These are phyloP conservation scores for Tilletia walkeri DNA, from an alignment of 1,284 basidiomycete genomes.

Conservation along the genomic window DNA sequence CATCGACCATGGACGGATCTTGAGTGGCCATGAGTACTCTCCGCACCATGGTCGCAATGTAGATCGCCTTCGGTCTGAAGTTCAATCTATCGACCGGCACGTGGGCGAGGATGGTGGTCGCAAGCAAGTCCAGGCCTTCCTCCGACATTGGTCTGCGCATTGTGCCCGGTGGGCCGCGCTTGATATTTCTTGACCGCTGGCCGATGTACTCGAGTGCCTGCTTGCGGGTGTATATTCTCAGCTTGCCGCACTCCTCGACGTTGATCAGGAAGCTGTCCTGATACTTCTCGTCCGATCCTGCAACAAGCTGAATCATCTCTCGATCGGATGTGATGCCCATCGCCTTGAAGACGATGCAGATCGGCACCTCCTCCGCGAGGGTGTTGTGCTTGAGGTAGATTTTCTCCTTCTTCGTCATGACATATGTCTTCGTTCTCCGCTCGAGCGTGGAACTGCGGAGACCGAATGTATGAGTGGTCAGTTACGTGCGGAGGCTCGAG, in stretches of 20 bases:
- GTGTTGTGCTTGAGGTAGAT: slow-evolving; percentile 98
- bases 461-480: not conserved
- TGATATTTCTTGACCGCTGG: slow-evolving; percentile 32
- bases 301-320: slow-evolving; percentile 91
- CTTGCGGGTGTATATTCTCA: slow-evolving; percentile 77
- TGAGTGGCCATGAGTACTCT: slow-evolving; percentile 94
- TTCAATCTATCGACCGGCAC: slow-evolving; percentile 88
- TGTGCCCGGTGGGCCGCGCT: slow-evolving; percentile 26
- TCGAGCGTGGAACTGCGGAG: slow-evolving; percentile 78
- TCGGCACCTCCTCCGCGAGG: slow-evolving; percentile 93
- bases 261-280: slow-evolving; percentile 85
- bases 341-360: slow-evolving; percentile 85
- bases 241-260: slow-evolving; percentile 77
- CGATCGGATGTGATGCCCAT: slow-evolving; percentile 95
- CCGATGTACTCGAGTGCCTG: slow-evolving; percentile 97
- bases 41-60: slow-evolving; percentile 95
- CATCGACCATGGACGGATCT: slow-evolving; percentile 95
- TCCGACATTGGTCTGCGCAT: slow-evolving; percentile 84
- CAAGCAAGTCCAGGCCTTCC: slow-evolving; percentile 91
- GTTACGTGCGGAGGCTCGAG: not conserved
- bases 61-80: slow-evolving; percentile 92
- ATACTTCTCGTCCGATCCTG: slow-evolving; percentile 87
- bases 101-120: slow-evolving; percentile 95
- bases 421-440: slow-evolving; percentile 97
- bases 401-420: slow-evolving; percentile 86